These are phyloP conservation scores for Gossypium longicalyx DNA, from an alignment of 345 rosid genomes.

Conservation along the genomic window DNA sequence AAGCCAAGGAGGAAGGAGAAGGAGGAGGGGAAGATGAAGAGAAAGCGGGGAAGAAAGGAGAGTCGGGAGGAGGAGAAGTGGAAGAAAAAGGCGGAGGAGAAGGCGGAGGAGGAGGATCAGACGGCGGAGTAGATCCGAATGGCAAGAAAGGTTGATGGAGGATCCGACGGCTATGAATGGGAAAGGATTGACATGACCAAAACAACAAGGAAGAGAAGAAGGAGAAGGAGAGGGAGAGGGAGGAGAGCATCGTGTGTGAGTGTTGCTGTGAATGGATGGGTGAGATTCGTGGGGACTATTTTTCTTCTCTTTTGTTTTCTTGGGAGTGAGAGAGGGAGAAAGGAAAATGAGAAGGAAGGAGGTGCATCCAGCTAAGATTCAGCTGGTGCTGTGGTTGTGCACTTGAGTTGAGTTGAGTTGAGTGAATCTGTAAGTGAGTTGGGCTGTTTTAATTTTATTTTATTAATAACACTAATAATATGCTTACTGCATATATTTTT, in stretches of 20 bases:
- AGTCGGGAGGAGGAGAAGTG: slow-evolving; percentile 37
- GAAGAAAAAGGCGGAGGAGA: slow-evolving; percentile 36
- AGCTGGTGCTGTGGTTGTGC: slow-evolving; percentile 25
- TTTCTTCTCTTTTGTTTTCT: background rate
- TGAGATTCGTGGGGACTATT: slow-evolving; percentile 12
- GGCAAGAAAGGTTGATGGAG: slow-evolving; percentile 82
- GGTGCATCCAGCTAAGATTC: slow-evolving; percentile 83
- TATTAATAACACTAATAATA: no score
- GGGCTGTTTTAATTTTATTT: background rate
- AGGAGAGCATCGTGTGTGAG: slow-evolving; percentile 45
- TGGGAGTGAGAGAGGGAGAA: background rate
- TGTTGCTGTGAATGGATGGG: slow-evolving; percentile 13
- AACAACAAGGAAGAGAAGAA: slow-evolving; percentile 26
- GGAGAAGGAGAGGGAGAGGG: background rate
- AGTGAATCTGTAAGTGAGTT: background rate
- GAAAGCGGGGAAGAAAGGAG: slow-evolving; percentile 78
- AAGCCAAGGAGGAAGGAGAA: slow-evolving; percentile 57
- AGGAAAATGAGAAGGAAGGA: background rate
- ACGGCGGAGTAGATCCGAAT: slow-evolving; percentile 36
- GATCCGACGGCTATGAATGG: slow-evolving; percentile 46
- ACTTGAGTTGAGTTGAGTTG: no score
- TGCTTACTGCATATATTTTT: no score
- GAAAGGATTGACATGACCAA: slow-evolving; percentile 10
- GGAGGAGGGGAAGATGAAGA: slow-evolving; percentile 79
- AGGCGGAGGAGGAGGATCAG: slow-evolving; percentile 39